phyloP scores from a whole-genome alignment of 768 basidiomycete species.

The Hysterangium stoloniferum region DNA sequence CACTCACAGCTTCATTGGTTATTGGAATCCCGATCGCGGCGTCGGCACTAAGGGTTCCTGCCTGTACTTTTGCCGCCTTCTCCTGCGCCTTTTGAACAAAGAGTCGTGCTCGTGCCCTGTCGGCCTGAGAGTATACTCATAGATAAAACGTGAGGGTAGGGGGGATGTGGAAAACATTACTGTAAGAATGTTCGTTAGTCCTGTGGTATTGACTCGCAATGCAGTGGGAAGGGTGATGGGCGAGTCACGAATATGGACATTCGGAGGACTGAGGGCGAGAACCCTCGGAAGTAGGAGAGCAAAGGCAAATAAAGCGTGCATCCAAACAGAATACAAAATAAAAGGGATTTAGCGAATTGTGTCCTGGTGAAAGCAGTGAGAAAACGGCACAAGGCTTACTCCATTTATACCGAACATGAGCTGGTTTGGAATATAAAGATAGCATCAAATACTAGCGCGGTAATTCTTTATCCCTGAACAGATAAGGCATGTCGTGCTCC shows the following conservation, averaged over 20 bases:
- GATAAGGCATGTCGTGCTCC: too few species aligned
- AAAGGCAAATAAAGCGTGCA: slow-evolving; percentile 3
- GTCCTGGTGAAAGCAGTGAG: too few species aligned
- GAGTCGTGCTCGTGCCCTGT: background rate
- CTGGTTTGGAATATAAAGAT: too few species aligned
- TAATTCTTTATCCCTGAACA: too few species aligned
- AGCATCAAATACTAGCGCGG: too few species aligned
- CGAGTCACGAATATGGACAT: slow-evolving; percentile 6
- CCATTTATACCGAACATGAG: too few species aligned
- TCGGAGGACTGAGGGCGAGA: background rate
- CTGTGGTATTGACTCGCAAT: background rate
- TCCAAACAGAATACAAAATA: too few species aligned
- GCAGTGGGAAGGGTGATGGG: slow-evolving; percentile 4
- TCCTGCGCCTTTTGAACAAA: background rate
- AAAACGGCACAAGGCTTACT: too few species aligned
- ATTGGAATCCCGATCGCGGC: background rate
- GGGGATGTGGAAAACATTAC: background rate
- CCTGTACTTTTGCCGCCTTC: slow-evolving; percentile 4
- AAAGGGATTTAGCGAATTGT: too few species aligned
- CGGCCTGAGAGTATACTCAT: background rate
- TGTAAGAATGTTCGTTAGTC: background rate
- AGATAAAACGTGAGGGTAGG: background rate
- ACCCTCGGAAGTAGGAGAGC: background rate
- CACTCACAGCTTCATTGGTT: background rate
- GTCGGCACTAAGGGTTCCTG: background rate